Evolutionary conservation across 176 grass and related monocot genomes (phyloP).

Genomic region (Avena insularis): DNA sequence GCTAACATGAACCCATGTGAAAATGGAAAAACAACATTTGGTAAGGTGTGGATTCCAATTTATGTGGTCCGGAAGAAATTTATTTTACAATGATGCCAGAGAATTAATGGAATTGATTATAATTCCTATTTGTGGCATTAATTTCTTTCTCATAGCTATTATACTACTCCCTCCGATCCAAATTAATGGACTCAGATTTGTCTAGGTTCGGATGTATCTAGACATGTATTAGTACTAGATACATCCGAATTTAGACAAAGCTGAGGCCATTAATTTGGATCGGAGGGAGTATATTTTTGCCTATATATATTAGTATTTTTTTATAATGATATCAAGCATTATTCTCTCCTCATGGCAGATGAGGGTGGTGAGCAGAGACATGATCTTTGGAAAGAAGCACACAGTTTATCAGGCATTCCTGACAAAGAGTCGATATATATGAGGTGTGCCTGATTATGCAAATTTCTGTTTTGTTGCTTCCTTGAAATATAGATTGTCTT

Average conservation of each 20-base stretch:
- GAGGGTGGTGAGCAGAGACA: conserved; percentile 35
- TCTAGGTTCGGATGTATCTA: too few species aligned
- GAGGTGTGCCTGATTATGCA: conserved; percentile 46
- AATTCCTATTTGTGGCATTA: conserved; percentile 3
- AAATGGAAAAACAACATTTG: conserved; percentile 38
- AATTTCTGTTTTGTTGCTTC: conserved; percentile 17
- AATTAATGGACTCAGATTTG: too few species aligned
- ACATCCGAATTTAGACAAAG: too few species aligned
- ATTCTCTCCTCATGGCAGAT: conserved; percentile 47
- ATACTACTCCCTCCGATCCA: background rate
- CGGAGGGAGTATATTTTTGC: background rate
- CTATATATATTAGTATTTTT: conserved; percentile 1
- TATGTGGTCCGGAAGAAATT: background rate
- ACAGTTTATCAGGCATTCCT: conserved; percentile 37
- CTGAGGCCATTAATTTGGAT: too few species aligned
- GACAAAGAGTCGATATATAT: conserved; percentile 44
- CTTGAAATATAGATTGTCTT: conserved; percentile 23
- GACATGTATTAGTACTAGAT: too few species aligned
- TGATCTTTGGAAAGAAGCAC: conserved; percentile 30
- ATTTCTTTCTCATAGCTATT: conserved; percentile 11
- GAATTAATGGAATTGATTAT: background rate
- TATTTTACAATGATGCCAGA: background rate
- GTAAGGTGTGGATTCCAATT: conserved; percentile 38
- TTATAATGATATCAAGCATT: conserved; percentile 13
- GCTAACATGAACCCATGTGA: conserved; percentile 14